Conservation (phyloP, 352 stramenopile genomes). For the Phytophthora megakarya region DNA sequence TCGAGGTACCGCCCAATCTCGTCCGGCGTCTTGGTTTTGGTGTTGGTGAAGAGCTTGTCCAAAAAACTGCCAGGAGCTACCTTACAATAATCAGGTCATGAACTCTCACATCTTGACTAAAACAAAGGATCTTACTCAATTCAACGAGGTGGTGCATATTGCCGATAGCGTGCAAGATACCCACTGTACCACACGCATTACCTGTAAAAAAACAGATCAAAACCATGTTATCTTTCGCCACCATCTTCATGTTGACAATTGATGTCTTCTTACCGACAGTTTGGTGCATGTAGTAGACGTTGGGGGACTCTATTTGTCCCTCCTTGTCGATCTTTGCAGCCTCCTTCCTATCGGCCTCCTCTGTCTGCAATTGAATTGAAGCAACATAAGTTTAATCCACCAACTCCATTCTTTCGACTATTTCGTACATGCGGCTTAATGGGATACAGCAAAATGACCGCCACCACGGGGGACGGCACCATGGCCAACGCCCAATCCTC, state of each 20-base stretch:
- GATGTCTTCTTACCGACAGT: conserved; percentile 87
- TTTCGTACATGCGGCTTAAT: conserved; percentile 85
- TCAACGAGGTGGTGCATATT: conserved; percentile 86
- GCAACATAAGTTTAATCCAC: conserved; percentile 9
- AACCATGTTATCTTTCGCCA: conserved; percentile 6
- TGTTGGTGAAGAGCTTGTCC: conserved; percentile 84
- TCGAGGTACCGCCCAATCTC: conserved; percentile 91
- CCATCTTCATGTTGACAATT: conserved; percentile 1
- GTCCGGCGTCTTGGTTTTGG: conserved; percentile 71
- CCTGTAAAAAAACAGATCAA: conserved; percentile 41
- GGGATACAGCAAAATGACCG: conserved; percentile 96
- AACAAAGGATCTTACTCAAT: conserved; percentile 54
- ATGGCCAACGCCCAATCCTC: conserved; percentile 98
- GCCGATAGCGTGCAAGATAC: conserved; percentile 93
- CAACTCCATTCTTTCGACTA: neutral
- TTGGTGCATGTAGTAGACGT: conserved; percentile 94
- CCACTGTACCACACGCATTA: conserved; percentile 97
- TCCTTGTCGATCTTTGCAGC: conserved; percentile 63
- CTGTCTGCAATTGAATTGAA: conserved; percentile 55
- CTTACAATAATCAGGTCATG: neutral
- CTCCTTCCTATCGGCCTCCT: conserved; percentile 81
- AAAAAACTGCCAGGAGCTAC: conserved; percentile 73
- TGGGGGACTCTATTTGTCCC: conserved; percentile 74
- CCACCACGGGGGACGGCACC: conserved; percentile 92
- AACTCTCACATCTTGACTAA: too few species aligned